phyloP scores from a whole-genome alignment of 2,329 filamentous ascomycete genomes.

The Tolypocladium endophyticum region DNA sequence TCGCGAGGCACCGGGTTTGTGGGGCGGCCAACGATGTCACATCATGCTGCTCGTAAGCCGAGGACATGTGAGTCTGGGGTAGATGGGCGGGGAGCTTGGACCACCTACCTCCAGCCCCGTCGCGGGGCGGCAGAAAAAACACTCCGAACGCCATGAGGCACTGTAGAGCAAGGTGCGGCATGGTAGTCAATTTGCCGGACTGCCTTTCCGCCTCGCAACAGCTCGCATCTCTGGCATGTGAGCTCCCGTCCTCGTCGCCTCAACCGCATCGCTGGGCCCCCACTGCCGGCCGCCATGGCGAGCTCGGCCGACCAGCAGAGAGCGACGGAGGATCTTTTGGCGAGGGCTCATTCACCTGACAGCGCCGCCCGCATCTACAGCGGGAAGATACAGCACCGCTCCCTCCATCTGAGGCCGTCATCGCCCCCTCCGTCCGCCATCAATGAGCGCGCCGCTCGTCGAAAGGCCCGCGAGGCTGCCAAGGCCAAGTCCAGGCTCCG shows the following conservation, averaged over 20 bases:
- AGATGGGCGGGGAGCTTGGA: not conserved
- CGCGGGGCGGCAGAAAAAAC: not conserved
- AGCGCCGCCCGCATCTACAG: slow-evolving; percentile 61
- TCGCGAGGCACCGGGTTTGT: not conserved
- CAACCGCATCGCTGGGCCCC: not conserved
- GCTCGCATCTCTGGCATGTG: not conserved
- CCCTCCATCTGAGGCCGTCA: slow-evolving; percentile 67
- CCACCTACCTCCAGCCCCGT: not conserved
- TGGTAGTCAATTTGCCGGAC: too few species aligned
- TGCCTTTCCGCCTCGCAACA: not conserved
- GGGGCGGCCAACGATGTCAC: not conserved
- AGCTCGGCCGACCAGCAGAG: slow-evolving; percentile 16
- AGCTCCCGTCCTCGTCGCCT: not conserved
- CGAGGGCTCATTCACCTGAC: slow-evolving; percentile 68
- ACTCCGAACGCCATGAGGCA: not conserved
- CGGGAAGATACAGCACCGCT: slow-evolving; percentile 74
- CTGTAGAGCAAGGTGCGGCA: too few species aligned
- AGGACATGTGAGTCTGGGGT: not conserved
- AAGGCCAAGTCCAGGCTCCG: slow-evolving; percentile 38
- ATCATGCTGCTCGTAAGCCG: not conserved
- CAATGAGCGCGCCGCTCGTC: slow-evolving; percentile 47
- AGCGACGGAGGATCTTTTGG: slow-evolving; percentile 55
- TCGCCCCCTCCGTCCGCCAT: slow-evolving; percentile 48
- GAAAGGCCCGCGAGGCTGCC: slow-evolving; percentile 34
- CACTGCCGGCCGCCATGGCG: slow-evolving; percentile 18